These are phyloP conservation scores for Naganishia vaughanmartiniae DNA, from an alignment of 768 basidiomycete species.

Conservation along the genomic window DNA sequence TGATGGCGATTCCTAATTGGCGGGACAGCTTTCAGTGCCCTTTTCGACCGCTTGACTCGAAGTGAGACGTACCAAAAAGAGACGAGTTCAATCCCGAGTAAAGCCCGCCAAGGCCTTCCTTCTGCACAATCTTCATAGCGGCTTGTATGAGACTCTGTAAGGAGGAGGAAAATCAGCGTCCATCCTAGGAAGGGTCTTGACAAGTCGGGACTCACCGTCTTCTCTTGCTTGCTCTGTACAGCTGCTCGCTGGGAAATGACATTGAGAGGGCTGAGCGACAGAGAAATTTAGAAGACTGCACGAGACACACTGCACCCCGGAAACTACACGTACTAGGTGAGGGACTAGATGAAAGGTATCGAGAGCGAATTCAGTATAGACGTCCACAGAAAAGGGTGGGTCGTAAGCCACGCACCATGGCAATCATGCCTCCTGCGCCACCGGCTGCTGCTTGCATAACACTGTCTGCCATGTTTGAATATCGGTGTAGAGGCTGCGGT, in stretches of 20 bases:
- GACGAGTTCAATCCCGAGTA: conserved; percentile 84
- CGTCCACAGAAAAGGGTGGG: background rate
- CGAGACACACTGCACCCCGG: too few species aligned
- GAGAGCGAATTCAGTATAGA: background rate
- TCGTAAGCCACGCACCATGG: conserved; percentile 60
- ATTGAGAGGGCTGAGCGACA: conserved; percentile 69
- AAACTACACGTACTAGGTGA: conserved; percentile 47
- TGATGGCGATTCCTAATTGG: conserved; percentile 72
- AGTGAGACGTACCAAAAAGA: conserved; percentile 55
- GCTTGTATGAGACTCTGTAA: conserved; percentile 17
- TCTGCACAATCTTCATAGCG: conserved; percentile 69
- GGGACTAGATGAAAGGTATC: conserved; percentile 37
- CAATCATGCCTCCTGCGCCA: conserved; percentile 80
- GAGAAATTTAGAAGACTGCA: background rate
- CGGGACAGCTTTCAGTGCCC: background rate
- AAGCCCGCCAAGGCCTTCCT: conserved; percentile 77
- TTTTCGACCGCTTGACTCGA: background rate
- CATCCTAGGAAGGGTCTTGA: background rate
- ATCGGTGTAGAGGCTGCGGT: background rate
- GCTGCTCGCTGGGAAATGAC: conserved; percentile 90
- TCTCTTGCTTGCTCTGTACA: conserved; percentile 75
- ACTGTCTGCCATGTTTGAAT: conserved; percentile 60
- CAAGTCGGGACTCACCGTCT: conserved; percentile 60
- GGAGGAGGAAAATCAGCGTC: background rate
- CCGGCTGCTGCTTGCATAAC: conserved; percentile 83